Percentiles rank a stretch among this genome's conserved stretches.
Evolutionary conservation across 2,329 filamentous ascomycete genomes (phyloP).

Genomic region (Neurospora crassa): DNA sequence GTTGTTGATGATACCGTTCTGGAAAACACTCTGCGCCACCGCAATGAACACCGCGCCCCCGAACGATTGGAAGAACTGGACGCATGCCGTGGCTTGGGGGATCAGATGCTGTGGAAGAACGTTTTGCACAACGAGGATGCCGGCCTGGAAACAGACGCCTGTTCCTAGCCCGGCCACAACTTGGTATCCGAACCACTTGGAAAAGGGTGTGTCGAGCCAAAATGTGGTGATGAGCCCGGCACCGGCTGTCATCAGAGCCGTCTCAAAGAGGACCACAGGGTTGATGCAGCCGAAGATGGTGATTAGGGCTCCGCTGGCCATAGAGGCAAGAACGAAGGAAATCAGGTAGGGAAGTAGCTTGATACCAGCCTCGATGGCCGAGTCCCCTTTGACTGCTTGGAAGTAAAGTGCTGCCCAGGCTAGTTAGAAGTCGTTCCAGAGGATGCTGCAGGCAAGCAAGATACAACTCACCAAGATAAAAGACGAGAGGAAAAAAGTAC

Average conservation of each 20-base stretch:
- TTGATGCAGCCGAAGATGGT: conserved; percentile 33
- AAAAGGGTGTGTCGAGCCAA: conserved; percentile 32
- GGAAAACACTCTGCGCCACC: conserved; percentile 36
- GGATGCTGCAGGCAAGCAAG: too few species aligned
- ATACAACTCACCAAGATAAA: too few species aligned
- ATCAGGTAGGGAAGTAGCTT: conserved; percentile 45
- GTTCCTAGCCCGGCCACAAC: conserved; percentile 35
- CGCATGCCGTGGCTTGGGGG: conserved; percentile 31
- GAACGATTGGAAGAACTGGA: conserved; percentile 36
- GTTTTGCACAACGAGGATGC: conserved; percentile 37
- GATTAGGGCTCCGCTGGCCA: conserved; percentile 16
- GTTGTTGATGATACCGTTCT: conserved; percentile 15
- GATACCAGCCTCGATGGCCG: conserved; percentile 44
- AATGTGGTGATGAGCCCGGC: conserved; percentile 47
- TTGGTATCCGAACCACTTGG: conserved; percentile 32
- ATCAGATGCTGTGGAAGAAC: conserved; percentile 32
- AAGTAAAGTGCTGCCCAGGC: conserved; percentile 36
- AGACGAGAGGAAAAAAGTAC: too few species aligned
- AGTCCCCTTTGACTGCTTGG: conserved; percentile 42
- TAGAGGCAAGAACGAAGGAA: conserved; percentile 37
- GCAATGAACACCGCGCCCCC: conserved; percentile 36
- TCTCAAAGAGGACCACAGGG: conserved; percentile 24
- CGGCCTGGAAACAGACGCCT: conserved; percentile 33
- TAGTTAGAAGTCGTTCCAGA: too few species aligned
- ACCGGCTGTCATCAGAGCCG: conserved; percentile 23